Evolutionary conservation across 2,329 filamentous ascomycete species (phyloP), one percentile per base, ranked within the genome.

Genomic region (Pseudovirgaria hyperparasitica): DNA sequence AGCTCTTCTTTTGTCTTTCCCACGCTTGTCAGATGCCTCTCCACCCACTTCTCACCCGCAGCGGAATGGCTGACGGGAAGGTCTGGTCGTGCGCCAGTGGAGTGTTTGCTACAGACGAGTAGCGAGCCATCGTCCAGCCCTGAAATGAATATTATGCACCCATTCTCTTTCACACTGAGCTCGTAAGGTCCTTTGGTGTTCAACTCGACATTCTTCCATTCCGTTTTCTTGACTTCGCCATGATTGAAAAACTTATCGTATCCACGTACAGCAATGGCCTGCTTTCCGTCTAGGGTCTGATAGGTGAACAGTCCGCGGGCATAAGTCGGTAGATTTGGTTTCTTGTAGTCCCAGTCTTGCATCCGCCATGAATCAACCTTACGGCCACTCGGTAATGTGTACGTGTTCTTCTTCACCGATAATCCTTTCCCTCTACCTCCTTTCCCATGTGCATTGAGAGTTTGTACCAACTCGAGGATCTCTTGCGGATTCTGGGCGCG

Each of bases 231-330:
- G 6, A 92, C 78, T 57, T 98, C 90, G 26, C 72, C 71, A 21
- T 82, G 69, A 43, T 98, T 98, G 71, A 98, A 98, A 62, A 98
- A 98, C 57, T 98, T 98, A 65, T 98, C 87, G 56, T 98, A 98
- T 27, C 90, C 90, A 41, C 90, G 71, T 25, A 84, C 73, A 2
- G 70, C 80, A 40, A 98, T 94, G 53, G 93, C 82, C 9, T 71
- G 60, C 6, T 70, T 62, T 6, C 74, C 73, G 15, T 70, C 62
- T 26, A 66, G 60, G 35, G 70, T 76, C 37, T 59, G 70, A 22
- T 78, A 79, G n/a, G 86, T 98, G 57, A 98, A 98, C 2, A 98
- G 69, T 5, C 90, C 90, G 28, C 90, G 76, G 5, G 90, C 86
- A 51, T 94, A 93, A 2, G 84, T 93, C 5, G 90, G 90, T 8